A percentile compares a stretch with the other conserved stretches of the same genome.
These are phyloP conservation scores for Termitomyces sp. DNA, from an alignment of 768 basidiomycete genomes.

Conservation along the genomic window DNA sequence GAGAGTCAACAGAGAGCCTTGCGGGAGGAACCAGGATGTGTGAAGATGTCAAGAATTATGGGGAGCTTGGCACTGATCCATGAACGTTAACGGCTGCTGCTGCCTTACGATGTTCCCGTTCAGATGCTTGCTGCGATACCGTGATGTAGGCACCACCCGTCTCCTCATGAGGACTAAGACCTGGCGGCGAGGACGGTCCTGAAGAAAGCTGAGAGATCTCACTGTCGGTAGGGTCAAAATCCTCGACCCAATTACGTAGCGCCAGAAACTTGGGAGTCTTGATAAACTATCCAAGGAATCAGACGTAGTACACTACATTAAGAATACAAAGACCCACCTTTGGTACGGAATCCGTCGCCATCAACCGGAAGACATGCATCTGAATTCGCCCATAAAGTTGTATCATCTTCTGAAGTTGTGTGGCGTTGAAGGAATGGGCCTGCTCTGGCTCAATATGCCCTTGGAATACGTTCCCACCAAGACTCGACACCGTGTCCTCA, in stretches of 20 bases:
- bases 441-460: slow-evolving; percentile 81
- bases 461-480: slow-evolving; percentile 73
- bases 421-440: slow-evolving; percentile 84
- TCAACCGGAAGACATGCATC: slow-evolving; percentile 91
- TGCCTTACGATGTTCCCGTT: slow-evolving; percentile 50
- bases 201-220: slow-evolving; percentile 52
- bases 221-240: slow-evolving; percentile 62
- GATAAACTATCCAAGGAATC: slow-evolving; percentile 57
- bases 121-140: slow-evolving; percentile 74
- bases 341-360: slow-evolving; percentile 99
- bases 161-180: slow-evolving; percentile 60
- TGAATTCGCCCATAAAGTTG: slow-evolving; percentile 94
- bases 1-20: slow-evolving; percentile 16
- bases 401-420: slow-evolving; percentile 92
- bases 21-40: slow-evolving; percentile 17
- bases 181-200: slow-evolving; percentile 63
- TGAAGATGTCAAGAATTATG: slow-evolving; percentile 18
- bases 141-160: slow-evolving; percentile 84
- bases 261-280: slow-evolving; percentile 81
- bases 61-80: slow-evolving; percentile 13
- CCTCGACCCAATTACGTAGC: slow-evolving; percentile 74
- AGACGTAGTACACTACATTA: slow-evolving; percentile 8
- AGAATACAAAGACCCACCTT: slow-evolving; percentile 49
- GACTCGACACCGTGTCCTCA: slow-evolving; percentile 77
- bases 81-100: slow-evolving; percentile 12